Evolutionary conservation across 2,329 filamentous ascomycete genomes (phyloP), one percentile per base, ranked within the genome.

Genomic region (Clarireedia paspali): DNA sequence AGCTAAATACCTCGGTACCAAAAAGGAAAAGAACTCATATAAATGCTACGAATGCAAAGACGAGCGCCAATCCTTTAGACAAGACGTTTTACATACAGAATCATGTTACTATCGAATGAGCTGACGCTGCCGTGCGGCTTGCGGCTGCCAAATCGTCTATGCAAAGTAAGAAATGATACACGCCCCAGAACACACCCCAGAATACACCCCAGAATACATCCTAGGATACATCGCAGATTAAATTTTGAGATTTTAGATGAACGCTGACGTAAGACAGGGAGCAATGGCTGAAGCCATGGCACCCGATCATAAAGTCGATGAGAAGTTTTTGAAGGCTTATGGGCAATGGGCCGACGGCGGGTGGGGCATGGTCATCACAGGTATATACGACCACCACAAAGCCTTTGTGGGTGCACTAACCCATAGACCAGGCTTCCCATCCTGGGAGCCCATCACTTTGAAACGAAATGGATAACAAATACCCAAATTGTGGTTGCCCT

Each of bases 281-380:
- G 30, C 52, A 49, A 54, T 54, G 52, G 45, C 45, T 5, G 75
- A 81, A 59, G 60, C 60, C 4, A 66, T 77, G 64, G 70, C 72
- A 26, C 70, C 73, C 5, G 66, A 64, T n/a, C 59, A 75, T 27
- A 70, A 75, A 0, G 79, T 79, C 0, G 72, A 72, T 12, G 63
- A 73, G 6, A 66, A 70, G 2, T 70, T 79, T 14, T 48, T 69
- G 2, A 66, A 73, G 2, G 70, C 76, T 0, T 85, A 85, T 61
- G 67, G 70, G 2, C 64, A 69, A 60, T 85, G 81, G 82, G 75
- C 75, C 0, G 67, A 74, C 7, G 77, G 77, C 3, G 74, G 72
- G n/a, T 81, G 77, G 77, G 79, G 78, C 1, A 65, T 79, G 60
- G 60, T 81, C 12, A 51, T 80, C n/a, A 79, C 78, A 0, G 74